phyloP scores from a whole-genome alignment of 2,329 filamentous ascomycete genomes.

The Talaromyces piceae region DNA sequence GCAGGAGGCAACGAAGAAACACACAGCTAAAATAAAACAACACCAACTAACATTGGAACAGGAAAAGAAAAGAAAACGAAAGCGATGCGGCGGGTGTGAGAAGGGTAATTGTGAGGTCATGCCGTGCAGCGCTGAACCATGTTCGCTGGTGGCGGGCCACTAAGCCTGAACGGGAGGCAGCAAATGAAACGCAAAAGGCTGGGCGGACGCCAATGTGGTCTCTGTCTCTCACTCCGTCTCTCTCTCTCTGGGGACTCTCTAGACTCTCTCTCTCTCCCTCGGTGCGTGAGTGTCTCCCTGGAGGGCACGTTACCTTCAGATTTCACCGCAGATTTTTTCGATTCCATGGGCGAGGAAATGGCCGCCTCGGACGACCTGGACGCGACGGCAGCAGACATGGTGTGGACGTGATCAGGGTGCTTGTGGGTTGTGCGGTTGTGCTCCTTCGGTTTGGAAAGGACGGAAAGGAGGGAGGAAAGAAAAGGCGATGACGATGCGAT shows the following conservation, averaged over 20 bases:
- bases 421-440: too few species aligned
- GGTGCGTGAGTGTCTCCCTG: too few species aligned
- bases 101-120: conserved; percentile 16
- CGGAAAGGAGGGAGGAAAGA: background rate
- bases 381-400: conserved; percentile 37
- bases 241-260: too few species aligned
- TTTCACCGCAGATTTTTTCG: conserved; percentile 31
- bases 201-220: conserved; percentile 1
- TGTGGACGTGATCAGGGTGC: conserved; percentile 11
- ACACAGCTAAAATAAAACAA: too few species aligned
- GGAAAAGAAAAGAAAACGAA: background rate
- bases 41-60: too few species aligned
- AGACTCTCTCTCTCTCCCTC: too few species aligned
- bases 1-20: background rate
- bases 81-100: background rate
- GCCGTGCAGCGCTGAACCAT: conserved; percentile 4
- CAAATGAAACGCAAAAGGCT: conserved; percentile 10
- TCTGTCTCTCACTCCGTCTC: background rate
- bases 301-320: conserved; percentile 29
- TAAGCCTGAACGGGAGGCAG: conserved; percentile 19
- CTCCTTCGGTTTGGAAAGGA: background rate
- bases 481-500: conserved; percentile 16
- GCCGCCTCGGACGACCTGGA: conserved; percentile 27
- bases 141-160: conserved; percentile 24
- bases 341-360: conserved; percentile 37